These are phyloP conservation scores for Backusella psychrophila DNA, from an alignment of 192 early-diverging fungal species.

Conservation along the genomic window DNA sequence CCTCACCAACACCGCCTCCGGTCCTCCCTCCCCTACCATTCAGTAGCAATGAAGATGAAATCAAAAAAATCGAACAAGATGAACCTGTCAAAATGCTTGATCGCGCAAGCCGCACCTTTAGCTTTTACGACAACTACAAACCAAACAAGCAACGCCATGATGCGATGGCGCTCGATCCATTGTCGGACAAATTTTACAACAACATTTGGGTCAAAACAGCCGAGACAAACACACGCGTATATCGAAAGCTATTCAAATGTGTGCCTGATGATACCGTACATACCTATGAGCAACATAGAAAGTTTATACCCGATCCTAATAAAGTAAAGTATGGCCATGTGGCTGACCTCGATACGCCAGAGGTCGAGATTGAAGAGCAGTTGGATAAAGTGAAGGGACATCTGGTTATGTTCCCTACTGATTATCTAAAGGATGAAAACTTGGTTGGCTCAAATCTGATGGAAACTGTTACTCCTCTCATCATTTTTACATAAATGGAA, in stretches of 20 bases:
- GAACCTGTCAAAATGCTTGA: constrained; percentile 37
- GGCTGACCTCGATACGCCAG: constrained; percentile 32
- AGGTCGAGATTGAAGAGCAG: constrained; percentile 27
- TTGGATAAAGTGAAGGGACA: constrained; percentile 45
- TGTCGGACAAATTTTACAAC: constrained; percentile 60
- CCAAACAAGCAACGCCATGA: constrained; percentile 24
- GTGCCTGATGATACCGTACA: constrained; percentile 75
- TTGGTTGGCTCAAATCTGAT: constrained; percentile 38
- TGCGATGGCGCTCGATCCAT: constrained; percentile 60
- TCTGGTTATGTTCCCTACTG: constrained; percentile 48
- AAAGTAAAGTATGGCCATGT: constrained; percentile 46
- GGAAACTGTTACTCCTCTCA: constrained; percentile 46
- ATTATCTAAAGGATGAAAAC: constrained; percentile 48
- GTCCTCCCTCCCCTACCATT: background rate
- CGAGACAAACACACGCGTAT: constrained; percentile 58
- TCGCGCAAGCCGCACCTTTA: constrained; percentile 7
- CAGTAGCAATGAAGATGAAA: constrained; percentile 22
- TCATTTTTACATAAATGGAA: constrained; percentile 47
- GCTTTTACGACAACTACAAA: constrained; percentile 19
- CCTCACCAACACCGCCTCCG: background rate
- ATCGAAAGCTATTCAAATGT: constrained; percentile 73
- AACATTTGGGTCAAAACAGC: constrained; percentile 60
- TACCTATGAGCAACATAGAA: constrained; percentile 51
- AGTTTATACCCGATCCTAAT: constrained; percentile 44
- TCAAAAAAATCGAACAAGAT: constrained; percentile 29